Percentiles rank a stretch among this genome's conserved stretches.
phyloP scores from a whole-genome alignment of 2,329 filamentous ascomycete species.

The Elsinoe fawcettii region DNA sequence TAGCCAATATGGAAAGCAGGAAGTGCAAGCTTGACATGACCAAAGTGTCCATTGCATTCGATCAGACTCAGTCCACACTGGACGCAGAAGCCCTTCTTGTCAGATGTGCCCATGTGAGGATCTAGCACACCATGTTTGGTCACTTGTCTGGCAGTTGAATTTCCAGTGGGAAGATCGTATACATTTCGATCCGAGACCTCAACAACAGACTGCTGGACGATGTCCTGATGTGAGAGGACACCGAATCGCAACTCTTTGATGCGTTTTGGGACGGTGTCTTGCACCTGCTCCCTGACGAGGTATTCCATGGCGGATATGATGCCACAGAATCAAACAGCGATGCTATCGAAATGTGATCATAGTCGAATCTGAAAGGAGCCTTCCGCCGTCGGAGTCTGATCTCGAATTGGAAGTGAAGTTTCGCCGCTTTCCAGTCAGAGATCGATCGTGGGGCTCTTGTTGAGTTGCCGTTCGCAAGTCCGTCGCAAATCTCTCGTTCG shows the following conservation, averaged over 20 bases:
- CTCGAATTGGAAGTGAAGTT: background rate
- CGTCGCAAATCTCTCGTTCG: too few species aligned
- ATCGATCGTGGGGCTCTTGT: background rate
- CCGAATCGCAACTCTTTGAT: constrained; percentile 93
- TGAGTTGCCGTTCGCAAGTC: background rate
- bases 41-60: constrained; percentile 90
- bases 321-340: background rate
- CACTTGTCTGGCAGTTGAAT: constrained; percentile 55
- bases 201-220: constrained; percentile 88
- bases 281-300: constrained; percentile 69
- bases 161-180: constrained; percentile 65
- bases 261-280: constrained; percentile 80
- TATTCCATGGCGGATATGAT: constrained; percentile 15
- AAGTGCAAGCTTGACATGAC: constrained; percentile 80
- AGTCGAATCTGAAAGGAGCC: background rate
- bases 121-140: constrained; percentile 82
- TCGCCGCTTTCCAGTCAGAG: background rate
- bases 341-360: background rate
- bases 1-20: constrained; percentile 96
- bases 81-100: constrained; percentile 67
- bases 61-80: constrained; percentile 78
- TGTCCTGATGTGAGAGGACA: constrained; percentile 88
- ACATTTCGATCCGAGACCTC: constrained; percentile 91
- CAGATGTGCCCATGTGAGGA: constrained; percentile 78
- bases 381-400: background rate